Evolutionary conservation across 768 basidiomycete species (phyloP).

Genomic region (Leccinum rimulosum): DNA sequence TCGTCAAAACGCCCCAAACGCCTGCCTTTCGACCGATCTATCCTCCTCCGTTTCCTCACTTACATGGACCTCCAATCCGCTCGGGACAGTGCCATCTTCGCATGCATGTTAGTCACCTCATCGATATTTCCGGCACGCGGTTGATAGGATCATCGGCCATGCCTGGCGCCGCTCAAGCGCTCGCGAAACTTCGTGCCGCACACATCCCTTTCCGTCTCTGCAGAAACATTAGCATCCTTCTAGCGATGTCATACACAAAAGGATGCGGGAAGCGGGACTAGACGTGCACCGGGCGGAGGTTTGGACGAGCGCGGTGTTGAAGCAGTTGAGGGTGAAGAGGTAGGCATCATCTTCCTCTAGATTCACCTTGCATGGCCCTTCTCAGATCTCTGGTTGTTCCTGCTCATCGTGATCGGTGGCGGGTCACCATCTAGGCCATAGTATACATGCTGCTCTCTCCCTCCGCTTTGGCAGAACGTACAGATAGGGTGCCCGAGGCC

Average conservation of each 20-base stretch:
- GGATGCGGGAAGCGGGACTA: slow-evolving; percentile 50
- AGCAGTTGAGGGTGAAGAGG: slow-evolving; percentile 41
- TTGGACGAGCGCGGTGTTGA: slow-evolving; percentile 57
- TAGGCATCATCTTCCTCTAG: slow-evolving; percentile 13
- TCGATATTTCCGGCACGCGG: no score
- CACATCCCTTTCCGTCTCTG: no score
- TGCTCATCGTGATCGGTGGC: neutral
- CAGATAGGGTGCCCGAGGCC: slow-evolving; percentile 1
- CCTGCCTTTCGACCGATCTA: no score
- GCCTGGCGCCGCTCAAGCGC: no score
- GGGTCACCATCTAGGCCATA: slow-evolving; percentile 34
- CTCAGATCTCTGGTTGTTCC: neutral
- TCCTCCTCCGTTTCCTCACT: no score
- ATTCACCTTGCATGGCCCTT: neutral
- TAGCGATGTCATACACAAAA: slow-evolving; percentile 41
- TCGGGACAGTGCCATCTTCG: no score
- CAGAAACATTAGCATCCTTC: no score
- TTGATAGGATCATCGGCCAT: no score
- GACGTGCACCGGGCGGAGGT: slow-evolving; percentile 43
- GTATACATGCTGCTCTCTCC: slow-evolving; percentile 54
- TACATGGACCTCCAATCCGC: no score
- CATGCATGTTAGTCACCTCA: no score
- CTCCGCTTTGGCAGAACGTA: slow-evolving; percentile 46
- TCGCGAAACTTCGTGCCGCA: no score
- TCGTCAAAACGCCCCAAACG: no score